Conservation (phyloP, 148 eudicot species). For the Silene latifolia region DNA sequence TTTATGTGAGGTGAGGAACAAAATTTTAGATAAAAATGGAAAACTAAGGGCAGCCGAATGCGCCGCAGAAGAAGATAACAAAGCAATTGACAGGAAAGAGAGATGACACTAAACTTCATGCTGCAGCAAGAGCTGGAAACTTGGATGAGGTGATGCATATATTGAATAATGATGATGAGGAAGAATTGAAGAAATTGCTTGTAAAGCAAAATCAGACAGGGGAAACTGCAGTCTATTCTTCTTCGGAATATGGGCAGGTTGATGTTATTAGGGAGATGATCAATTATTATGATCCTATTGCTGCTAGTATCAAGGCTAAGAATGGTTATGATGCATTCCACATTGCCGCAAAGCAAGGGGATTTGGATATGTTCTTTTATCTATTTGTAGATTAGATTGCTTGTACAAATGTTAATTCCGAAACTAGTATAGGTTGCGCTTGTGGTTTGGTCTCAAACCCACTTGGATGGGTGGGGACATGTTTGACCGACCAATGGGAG, state of each 20-base stretch:
- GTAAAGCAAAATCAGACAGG: slow-evolving; percentile 67
- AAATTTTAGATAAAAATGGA: slow-evolving; percentile 8
- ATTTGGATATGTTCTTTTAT: slow-evolving; percentile 49
- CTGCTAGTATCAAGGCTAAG: slow-evolving; percentile 73
- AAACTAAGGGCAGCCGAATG: slow-evolving; percentile 3
- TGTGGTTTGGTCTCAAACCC: too few relatives aligned
- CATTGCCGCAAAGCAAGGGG: slow-evolving; percentile 85
- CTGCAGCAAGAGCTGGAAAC: slow-evolving; percentile 45
- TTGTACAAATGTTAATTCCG: too few relatives aligned
- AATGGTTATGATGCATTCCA: slow-evolving; percentile 87
- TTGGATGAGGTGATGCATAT: slow-evolving; percentile 38
- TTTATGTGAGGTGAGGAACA: background rate
- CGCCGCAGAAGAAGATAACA: slow-evolving; percentile 58
- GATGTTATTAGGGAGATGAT: slow-evolving; percentile 36
- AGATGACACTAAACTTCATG: slow-evolving; percentile 36
- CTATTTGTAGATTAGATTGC: background rate
- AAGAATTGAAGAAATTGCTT: slow-evolving; percentile 49
- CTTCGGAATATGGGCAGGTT: slow-evolving; percentile 67
- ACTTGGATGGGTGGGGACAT: too few relatives aligned
- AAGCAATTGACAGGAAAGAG: slow-evolving; percentile 77
- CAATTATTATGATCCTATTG: slow-evolving; percentile 48
- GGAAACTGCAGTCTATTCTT: slow-evolving; percentile 71
- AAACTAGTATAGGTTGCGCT: too few relatives aligned
- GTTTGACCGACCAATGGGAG: too few relatives aligned
- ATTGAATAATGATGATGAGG: slow-evolving; percentile 33